Conservation (phyloP, 1,284 basidiomycete genomes). For the Ceratorhiza oryzae-sativae region DNA sequence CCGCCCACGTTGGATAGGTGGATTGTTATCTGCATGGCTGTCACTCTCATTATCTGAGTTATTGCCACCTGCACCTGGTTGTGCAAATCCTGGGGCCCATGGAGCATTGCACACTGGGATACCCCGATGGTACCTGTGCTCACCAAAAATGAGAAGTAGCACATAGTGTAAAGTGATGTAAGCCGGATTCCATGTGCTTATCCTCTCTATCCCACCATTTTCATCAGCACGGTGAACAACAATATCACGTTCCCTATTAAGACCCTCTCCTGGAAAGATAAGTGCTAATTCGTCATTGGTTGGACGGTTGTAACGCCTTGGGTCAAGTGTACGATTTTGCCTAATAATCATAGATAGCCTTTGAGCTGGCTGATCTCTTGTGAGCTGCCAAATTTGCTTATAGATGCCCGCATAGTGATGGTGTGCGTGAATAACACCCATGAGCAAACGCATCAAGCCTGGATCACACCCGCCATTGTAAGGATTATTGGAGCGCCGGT, state of each 20-base stretch:
- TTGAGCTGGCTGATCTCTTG: slow-evolving; percentile 39
- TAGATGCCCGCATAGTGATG: slow-evolving; percentile 51
- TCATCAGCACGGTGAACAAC: slow-evolving; percentile 45
- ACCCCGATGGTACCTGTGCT: slow-evolving; percentile 54
- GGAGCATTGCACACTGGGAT: slow-evolving; percentile 41
- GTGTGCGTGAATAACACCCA: slow-evolving; percentile 46
- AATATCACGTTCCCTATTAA: slow-evolving; percentile 49
- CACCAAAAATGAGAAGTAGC: slow-evolving; percentile 53
- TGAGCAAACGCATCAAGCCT: slow-evolving; percentile 47
- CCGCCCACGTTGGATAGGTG: neutral
- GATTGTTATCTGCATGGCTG: slow-evolving; percentile 9
- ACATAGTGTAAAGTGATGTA: slow-evolving; percentile 55
- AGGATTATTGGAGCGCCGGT: slow-evolving; percentile 39
- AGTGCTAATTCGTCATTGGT: slow-evolving; percentile 54
- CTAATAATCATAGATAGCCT: neutral
- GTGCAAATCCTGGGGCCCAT: neutral
- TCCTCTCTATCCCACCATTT: slow-evolving; percentile 46
- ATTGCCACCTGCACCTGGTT: neutral
- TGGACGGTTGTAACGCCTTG: slow-evolving; percentile 52
- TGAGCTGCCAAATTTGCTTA: slow-evolving; percentile 49
- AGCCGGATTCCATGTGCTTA: slow-evolving; percentile 51
- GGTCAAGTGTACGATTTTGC: slow-evolving; percentile 45
- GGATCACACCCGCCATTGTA: slow-evolving; percentile 47
- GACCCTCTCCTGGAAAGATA: slow-evolving; percentile 49
- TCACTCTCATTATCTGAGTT: neutral